Evolutionary conservation across 2,329 filamentous ascomycete genomes (phyloP).

Genomic region (Cladosporium velox): DNA sequence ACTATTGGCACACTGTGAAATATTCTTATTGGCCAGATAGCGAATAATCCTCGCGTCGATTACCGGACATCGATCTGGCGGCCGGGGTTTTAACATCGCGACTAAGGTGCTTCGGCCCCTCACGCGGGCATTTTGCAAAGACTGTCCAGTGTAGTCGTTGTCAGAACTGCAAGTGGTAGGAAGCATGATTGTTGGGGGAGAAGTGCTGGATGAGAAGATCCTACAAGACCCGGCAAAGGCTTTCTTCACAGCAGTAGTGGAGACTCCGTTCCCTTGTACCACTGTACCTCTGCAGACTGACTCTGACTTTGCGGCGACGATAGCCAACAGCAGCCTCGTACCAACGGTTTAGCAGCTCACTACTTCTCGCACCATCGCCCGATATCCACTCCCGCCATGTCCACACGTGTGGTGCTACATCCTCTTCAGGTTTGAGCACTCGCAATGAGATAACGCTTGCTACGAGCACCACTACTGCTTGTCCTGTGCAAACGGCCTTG

Average conservation of each 20-base stretch:
- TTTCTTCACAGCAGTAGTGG: constrained; percentile 14
- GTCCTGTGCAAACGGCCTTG: not conserved
- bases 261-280: not conserved
- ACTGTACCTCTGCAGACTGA: not conserved
- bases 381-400: not conserved
- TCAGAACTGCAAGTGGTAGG: not conserved
- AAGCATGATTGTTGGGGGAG: not conserved
- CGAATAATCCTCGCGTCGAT: constrained; percentile 1
- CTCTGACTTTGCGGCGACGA: constrained; percentile 1
- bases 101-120: constrained; percentile 10
- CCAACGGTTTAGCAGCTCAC: constrained; percentile 16
- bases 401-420: not conserved
- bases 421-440: constrained; percentile 16
- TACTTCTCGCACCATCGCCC: constrained; percentile 11
- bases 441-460: not conserved
- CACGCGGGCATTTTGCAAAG: not conserved
- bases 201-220: not conserved
- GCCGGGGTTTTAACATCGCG: not conserved
- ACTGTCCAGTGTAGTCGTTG: not conserved
- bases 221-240: not conserved
- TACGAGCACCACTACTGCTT: not conserved
- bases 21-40: not conserved
- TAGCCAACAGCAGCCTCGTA: constrained; percentile 6
- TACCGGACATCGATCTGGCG: not conserved
- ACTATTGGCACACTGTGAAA: not conserved